phyloP scores from a whole-genome alignment of 2,329 filamentous ascomycete species.

The Coleophoma cylindrospora region DNA sequence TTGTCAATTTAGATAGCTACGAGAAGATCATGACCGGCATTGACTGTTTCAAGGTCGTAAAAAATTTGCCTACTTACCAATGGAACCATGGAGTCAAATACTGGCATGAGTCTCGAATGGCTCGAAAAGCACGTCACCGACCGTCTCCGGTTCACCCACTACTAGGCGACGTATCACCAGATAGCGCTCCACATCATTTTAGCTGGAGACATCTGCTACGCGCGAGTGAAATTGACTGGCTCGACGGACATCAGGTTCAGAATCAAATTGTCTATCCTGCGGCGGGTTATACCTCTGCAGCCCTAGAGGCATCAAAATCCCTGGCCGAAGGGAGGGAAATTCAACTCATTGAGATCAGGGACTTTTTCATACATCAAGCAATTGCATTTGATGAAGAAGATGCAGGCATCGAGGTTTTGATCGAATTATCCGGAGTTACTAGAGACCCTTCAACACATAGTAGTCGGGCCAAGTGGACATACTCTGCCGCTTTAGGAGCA shows the following conservation, averaged over 20 bases:
- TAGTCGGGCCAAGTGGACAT: not conserved
- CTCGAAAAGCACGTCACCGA: conserved; percentile 36
- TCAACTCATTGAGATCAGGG: conserved; percentile 6
- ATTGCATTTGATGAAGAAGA: conserved; percentile 6
- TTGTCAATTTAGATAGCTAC: not conserved
- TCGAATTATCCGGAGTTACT: not conserved
- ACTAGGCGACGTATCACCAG: conserved; percentile 23
- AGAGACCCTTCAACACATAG: not conserved
- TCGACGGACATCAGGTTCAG: conserved; percentile 36
- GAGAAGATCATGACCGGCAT: not conserved
- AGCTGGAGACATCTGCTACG: conserved; percentile 5
- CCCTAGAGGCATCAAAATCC: conserved; percentile 32
- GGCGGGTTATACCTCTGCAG: conserved; percentile 40
- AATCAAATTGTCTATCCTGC: conserved; percentile 33
- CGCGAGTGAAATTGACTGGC: conserved; percentile 33
- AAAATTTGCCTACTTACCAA: conserved; percentile 39
- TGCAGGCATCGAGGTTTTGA: conserved; percentile 1
- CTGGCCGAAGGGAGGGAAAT: conserved; percentile 26
- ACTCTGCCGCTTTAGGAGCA: not conserved
- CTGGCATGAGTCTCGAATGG: conserved; percentile 38
- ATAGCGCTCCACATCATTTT: conserved; percentile 8
- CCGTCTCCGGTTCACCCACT: conserved; percentile 39
- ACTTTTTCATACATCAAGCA: conserved; percentile 7
- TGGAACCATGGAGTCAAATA: conserved; percentile 46
- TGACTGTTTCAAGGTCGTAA: not conserved